Percentiles rank a stretch among this genome's conserved stretches.
Conservation (phyloP, 495 filamentous ascomycete genomes). For the Parmelia sp. region DNA sequence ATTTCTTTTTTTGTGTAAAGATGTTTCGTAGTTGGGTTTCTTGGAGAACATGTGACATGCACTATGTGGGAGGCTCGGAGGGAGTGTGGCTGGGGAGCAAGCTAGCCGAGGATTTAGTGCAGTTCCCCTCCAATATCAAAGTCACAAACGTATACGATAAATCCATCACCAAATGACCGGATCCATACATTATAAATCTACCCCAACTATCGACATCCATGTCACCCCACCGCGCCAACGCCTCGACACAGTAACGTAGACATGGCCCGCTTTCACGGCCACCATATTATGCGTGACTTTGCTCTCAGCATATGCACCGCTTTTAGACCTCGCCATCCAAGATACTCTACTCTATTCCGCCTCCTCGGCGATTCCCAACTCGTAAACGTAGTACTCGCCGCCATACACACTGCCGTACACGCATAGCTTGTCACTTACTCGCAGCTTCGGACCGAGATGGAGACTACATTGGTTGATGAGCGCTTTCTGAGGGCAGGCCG, state of each 20-base stretch:
- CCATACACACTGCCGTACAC: conserved; percentile 66
- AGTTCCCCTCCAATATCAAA: no score
- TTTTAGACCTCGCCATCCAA: conserved; percentile 67
- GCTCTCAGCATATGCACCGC: conserved; percentile 99
- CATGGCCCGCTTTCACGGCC: conserved; percentile 78
- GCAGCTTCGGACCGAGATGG: conserved; percentile 86
- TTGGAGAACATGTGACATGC: no score
- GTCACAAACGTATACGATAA: no score
- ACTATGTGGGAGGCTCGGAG: no score
- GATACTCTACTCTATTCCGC: conserved; percentile 60
- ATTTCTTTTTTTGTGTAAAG: no score
- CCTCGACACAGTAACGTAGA: conserved; percentile 76
- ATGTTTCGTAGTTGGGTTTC: no score
- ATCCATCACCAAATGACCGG: no score
- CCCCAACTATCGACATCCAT: no score
- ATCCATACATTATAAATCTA: no score
- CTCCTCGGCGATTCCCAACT: conserved; percentile 54
- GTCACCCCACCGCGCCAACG: conserved; percentile 63
- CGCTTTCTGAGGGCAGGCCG: conserved; percentile 68
- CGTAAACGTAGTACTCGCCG: conserved; percentile 66
- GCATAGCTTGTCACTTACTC: conserved; percentile 73
- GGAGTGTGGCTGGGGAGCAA: no score
- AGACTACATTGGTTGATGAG: conserved; percentile 95
- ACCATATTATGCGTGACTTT: conserved; percentile 79
- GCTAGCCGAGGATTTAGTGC: no score